Conservation (phyloP, 345 rosid genomes). For the Brassica rapa region DNA sequence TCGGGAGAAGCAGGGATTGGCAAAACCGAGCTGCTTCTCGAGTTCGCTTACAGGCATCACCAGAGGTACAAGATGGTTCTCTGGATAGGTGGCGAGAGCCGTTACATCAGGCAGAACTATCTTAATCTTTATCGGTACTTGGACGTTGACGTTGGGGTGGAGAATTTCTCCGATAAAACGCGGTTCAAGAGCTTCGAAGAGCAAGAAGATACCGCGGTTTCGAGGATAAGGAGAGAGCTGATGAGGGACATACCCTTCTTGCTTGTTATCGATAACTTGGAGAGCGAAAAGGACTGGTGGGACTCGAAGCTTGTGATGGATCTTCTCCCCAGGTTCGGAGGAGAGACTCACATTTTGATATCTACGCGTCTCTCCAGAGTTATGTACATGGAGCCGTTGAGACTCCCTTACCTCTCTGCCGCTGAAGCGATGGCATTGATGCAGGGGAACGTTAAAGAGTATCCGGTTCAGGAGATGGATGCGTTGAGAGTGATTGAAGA, state of each 20-base stretch:
- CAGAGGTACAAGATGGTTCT: constrained; percentile 94
- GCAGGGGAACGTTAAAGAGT: constrained; percentile 72
- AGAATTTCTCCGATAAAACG: constrained; percentile 55
- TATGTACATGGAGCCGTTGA: constrained; percentile 87
- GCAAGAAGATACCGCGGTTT: constrained; percentile 82
- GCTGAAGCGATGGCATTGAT: constrained; percentile 82
- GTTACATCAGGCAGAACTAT: constrained; percentile 86
- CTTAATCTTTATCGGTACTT: constrained; percentile 74
- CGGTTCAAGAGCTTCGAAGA: constrained; percentile 79
- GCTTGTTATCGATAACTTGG: constrained; percentile 87
- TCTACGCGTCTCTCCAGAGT: constrained; percentile 69
- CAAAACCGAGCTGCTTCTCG: constrained; percentile 95
- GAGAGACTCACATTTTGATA: constrained; percentile 86
- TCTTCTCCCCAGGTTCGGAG: constrained; percentile 95
- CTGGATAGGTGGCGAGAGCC: constrained; percentile 94
- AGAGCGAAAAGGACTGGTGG: constrained; percentile 99
- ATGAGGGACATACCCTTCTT: constrained; percentile 90
- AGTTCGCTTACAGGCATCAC: constrained; percentile 79
- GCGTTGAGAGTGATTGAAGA: constrained; percentile 80
- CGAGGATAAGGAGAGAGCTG: constrained; percentile 77
- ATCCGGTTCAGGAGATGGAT: constrained; percentile 67
- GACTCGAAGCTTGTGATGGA: constrained; percentile 87
- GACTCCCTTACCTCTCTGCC: constrained; percentile 75
- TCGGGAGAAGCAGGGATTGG: constrained; percentile 93
- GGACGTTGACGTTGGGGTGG: constrained; percentile 82